These are phyloP conservation scores for Athelia sp. DNA, from an alignment of 1,284 basidiomycete species.

Conservation along the genomic window DNA sequence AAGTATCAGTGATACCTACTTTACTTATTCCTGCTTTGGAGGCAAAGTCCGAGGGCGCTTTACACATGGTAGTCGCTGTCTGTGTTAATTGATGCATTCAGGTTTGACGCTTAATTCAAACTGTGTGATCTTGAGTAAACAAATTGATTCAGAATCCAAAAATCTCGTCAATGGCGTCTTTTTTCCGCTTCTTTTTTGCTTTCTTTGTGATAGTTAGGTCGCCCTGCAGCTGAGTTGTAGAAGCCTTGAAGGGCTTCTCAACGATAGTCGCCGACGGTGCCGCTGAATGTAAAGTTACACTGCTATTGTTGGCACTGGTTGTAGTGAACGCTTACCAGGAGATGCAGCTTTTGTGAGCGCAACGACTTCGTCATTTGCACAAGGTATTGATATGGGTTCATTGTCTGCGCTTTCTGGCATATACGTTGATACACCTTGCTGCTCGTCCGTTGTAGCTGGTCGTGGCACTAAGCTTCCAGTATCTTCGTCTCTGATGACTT, in stretches of 20 bases:
- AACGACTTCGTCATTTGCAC: too few relatives aligned
- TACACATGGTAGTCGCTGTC: background rate
- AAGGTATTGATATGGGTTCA: too few relatives aligned
- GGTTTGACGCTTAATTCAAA: background rate
- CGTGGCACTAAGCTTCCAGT: conserved; percentile 11
- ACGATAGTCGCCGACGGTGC: background rate
- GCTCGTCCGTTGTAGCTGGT: conserved; percentile 3
- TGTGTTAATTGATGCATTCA: background rate
- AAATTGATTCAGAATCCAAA: conserved; percentile 42
- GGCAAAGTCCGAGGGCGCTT: background rate
- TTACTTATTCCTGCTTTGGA: background rate
- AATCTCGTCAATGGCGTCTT: conserved; percentile 65
- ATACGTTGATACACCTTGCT: background rate
- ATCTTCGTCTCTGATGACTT: conserved; percentile 10
- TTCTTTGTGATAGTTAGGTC: conserved; percentile 21
- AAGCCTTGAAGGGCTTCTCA: conserved; percentile 6
- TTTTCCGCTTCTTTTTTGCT: conserved; percentile 32
- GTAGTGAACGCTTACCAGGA: too few relatives aligned
- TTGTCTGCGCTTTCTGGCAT: background rate
- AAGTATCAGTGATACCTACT: background rate
- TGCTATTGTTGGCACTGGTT: too few relatives aligned
- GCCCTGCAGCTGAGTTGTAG: conserved; percentile 6
- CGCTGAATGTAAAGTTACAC: too few relatives aligned
- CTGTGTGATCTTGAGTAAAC: too few relatives aligned
- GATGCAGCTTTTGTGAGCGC: too few relatives aligned